Evolutionary conservation across 257 asterid genomes (phyloP), one percentile per base, ranked within the genome.

Genomic region (Nicotiana knightiana): DNA sequence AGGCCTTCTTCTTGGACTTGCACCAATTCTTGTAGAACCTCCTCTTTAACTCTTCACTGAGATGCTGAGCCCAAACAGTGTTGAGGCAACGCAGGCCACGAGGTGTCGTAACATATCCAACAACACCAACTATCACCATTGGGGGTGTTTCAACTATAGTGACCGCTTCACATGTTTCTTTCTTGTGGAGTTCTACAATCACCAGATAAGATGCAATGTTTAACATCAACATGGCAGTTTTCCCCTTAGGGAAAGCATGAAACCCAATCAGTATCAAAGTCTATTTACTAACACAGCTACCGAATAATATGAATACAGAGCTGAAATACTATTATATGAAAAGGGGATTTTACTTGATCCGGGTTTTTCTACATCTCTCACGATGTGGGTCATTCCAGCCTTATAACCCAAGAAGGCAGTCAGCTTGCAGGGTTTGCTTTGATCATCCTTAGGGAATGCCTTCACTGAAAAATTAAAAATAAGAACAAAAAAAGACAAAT

Each of bases 21-120:
- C 87, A 86, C 94, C 91, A 91, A 86, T 91, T 91, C 91, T 88
- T 91, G 86, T 91, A 91, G 80, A 91, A 89, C 89, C 94, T 91
- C 82, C 94, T 88, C 90, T 71, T 89, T 0, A 91, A 68, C 77
- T 91, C 94, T 85, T 91, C 94, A 9, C 94, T 91, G 68, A 91
- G 89, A 87, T 91, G 92, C 83, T 91, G 94, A 46, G 92, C 94
- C 92, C 92, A 91, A 43, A 91, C 91, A 0, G 91, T 91, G 88
- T 91, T 89, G 48, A 89, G 86, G 87, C 89, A 86, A 43, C 92
- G 92, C 75, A 91, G 92, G 61, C 94, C 94, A 54, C 91, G 91
- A 16, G 92, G 92, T 35, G 92, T 91, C 88, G 89, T 91, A 67
- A 88, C 91, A 59, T 91, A 89, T n/a, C 89, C 94, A 8, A 89